phyloP scores from a whole-genome alignment of 2,329 filamentous ascomycete genomes.

The Phialophora chinensis region DNA sequence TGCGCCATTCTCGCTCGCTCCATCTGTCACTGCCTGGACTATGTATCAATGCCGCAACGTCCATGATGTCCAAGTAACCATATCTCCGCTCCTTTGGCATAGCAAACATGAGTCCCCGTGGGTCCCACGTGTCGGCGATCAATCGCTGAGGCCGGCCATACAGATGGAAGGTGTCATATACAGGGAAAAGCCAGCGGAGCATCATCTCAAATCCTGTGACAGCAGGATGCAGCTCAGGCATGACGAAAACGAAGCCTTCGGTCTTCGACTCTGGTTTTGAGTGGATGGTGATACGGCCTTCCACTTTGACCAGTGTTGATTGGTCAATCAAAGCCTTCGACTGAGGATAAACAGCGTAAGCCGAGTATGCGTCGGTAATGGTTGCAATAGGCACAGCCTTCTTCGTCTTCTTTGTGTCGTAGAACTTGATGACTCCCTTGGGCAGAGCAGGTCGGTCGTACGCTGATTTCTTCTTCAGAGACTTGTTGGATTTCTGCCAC shows the following conservation, averaged over 20 bases:
- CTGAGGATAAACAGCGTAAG: constrained; percentile 95
- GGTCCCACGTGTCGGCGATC: constrained; percentile 84
- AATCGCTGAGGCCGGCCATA: constrained; percentile 89
- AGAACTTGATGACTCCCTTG: constrained; percentile 93
- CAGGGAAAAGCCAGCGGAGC: constrained; percentile 88
- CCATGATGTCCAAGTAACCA: constrained; percentile 86
- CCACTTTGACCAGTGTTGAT: constrained; percentile 91
- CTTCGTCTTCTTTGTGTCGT: constrained; percentile 91
- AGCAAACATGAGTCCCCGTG: constrained; percentile 94
- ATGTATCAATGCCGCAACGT: constrained; percentile 80
- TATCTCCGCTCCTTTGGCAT: constrained; percentile 89
- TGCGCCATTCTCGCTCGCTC: constrained; percentile 89
- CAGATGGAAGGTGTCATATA: constrained; percentile 88
- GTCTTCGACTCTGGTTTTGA: constrained; percentile 75
- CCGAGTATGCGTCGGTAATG: constrained; percentile 86
- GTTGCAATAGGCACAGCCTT: constrained; percentile 89
- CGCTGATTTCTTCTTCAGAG: constrained; percentile 77
- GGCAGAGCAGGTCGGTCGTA: constrained; percentile 78
- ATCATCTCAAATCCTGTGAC: constrained; percentile 96
- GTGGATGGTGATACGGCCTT: constrained; percentile 88
- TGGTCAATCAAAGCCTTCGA: constrained; percentile 92
- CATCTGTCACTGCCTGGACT: constrained; percentile 76
- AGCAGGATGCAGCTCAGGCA: constrained; percentile 92
- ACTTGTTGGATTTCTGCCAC: constrained; percentile 80
- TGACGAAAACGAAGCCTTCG: constrained; percentile 96